Conservation (phyloP, 2,329 filamentous ascomycete genomes). For the Metarhizium rileyi region DNA sequence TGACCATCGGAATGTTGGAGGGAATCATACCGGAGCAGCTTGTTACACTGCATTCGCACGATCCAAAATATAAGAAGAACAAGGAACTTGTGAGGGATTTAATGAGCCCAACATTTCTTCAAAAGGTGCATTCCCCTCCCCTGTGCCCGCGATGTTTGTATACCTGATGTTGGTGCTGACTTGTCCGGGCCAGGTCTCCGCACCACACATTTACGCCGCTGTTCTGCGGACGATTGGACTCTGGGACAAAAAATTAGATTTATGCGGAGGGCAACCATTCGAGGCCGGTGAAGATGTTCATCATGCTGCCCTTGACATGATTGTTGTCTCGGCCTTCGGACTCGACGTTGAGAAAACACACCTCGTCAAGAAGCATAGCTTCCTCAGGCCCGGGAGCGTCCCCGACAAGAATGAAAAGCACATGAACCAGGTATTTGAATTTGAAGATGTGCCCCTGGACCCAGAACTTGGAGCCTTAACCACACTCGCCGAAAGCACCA, state of each 20-base stretch:
- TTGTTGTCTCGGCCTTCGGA: constrained; percentile 17
- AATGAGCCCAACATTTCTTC: constrained; percentile 19
- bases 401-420: neutral
- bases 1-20: neutral
- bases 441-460: neutral
- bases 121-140: constrained; percentile 11
- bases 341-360: neutral
- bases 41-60: constrained; percentile 14
- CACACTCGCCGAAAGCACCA: neutral
- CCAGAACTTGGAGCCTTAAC: neutral
- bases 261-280: constrained; percentile 16
- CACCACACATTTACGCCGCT: constrained; percentile 18
- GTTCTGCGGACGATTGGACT: constrained; percentile 16
- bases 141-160: too few species aligned
- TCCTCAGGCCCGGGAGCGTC: neutral
- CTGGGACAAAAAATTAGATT: constrained; percentile 16
- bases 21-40: constrained; percentile 15
- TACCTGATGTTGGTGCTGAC: too few species aligned
- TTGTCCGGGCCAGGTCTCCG: constrained; percentile 16
- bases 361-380: neutral
- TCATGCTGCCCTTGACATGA: constrained; percentile 17
- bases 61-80: constrained; percentile 18
- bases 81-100: constrained; percentile 18
- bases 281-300: constrained; percentile 16
- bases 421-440: neutral